These are phyloP conservation scores for Coniella vitis DNA, from an alignment of 2,329 filamentous ascomycete genomes.

Conservation along the genomic window DNA sequence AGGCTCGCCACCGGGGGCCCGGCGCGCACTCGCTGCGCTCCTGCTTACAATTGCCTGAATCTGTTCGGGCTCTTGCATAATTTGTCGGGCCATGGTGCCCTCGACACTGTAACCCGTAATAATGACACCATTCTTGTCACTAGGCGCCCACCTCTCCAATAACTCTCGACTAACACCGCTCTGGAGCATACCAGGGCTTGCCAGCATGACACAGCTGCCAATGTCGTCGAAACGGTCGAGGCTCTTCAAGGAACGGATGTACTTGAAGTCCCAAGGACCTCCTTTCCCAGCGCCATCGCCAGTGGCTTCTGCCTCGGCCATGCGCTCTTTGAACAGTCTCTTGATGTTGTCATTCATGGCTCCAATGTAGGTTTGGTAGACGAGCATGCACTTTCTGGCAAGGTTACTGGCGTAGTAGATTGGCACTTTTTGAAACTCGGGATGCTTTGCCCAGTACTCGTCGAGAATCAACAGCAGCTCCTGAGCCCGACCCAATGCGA, in stretches of 20 bases:
- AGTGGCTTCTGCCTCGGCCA: conserved; percentile 80
- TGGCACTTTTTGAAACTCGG: conserved; percentile 80
- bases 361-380: conserved; percentile 96
- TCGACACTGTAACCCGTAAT: conserved; percentile 98
- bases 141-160: conserved; percentile 91
- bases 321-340: conserved; percentile 82
- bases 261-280: conserved; percentile 94
- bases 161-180: conserved; percentile 91
- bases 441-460: conserved; percentile 90
- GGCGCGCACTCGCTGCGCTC: conserved; percentile 55
- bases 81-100: conserved; percentile 94
- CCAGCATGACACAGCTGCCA: conserved; percentile 93
- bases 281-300: conserved; percentile 70
- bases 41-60: conserved; percentile 91
- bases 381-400: conserved; percentile 93
- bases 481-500: conserved; percentile 87
- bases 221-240: conserved; percentile 95
- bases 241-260: conserved; percentile 84
- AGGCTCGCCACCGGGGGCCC: conserved; percentile 60
- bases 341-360: conserved; percentile 99
- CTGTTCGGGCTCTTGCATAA: conserved; percentile 89
- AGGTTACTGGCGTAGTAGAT: conserved; percentile 98
- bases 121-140: conserved; percentile 94
- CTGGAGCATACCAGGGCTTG: conserved; percentile 96
- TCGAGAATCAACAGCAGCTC: conserved; percentile 91